A percentile compares a stretch with the other conserved stretches of the same genome.
Evolutionary conservation across 202 grass and related monocot genomes (phyloP).

Genomic region (Setaria italica): DNA sequence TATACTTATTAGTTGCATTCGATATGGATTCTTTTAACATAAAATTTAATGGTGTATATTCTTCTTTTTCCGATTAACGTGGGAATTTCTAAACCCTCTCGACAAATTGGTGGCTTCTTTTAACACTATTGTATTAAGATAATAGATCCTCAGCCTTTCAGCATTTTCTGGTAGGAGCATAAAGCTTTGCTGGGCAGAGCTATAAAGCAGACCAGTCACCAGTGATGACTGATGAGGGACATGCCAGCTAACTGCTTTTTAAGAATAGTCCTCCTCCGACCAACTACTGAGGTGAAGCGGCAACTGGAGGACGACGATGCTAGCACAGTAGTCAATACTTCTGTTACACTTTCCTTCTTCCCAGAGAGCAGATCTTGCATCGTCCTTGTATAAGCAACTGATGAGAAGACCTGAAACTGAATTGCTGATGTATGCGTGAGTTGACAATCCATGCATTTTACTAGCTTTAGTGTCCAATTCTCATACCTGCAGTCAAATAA

Average conservation of each 20-base stretch:
- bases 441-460: background rate
- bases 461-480: background rate
- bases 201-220: background rate
- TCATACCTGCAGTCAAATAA: background rate
- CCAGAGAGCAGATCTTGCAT: background rate
- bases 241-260: conserved; percentile 15
- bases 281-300: conserved; percentile 38
- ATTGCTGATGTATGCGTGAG: background rate
- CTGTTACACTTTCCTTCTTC: background rate
- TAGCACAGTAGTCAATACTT: background rate
- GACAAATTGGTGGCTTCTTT: too few relatives aligned
- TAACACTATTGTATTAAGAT: too few relatives aligned
- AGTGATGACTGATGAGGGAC: background rate
- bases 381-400: background rate
- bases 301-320: background rate
- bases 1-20: too few relatives aligned
- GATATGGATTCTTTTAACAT: too few relatives aligned
- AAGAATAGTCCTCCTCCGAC: background rate
- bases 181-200: conserved; percentile 5
- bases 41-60: too few relatives aligned
- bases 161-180: background rate
- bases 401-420: background rate
- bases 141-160: too few relatives aligned
- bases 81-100: background rate
- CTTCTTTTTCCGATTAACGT: too few relatives aligned